Base-by-base conservation (phyloP, 2,329 filamentous ascomycete genomes). In the Rutstroemia sydowiana region DNA sequence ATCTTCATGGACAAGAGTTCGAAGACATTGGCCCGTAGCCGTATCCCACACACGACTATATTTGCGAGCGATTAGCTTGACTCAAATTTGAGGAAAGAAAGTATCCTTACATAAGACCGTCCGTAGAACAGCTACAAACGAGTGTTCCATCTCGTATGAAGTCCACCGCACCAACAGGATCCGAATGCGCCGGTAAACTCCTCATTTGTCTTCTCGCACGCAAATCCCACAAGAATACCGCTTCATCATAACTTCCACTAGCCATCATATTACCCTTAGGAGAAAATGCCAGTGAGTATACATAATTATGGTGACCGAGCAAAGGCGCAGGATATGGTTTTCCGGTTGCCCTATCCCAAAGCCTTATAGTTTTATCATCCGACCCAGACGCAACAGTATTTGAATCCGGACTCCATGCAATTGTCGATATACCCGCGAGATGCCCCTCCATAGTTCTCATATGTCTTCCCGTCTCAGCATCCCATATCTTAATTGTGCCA, bases 261-360 rank as follows among this genome's bases (percentile, higher is more conserved):
- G 91, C 93, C 31, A 98, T 79, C 66, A 97, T 95, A 65, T 98
- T 98, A 21, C 93, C 93, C 68, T 96, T 97, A 1, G 93, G 93
- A n/a, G 88, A 92, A 69, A 97, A 97, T 5, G 91, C 90, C 31
- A 98, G 75, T 46, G 86, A 89, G 70, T 95, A 95, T 30, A 98
- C 85, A 69, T 97, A 97, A 70, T 95, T 97, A 69, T 96, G 90
- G 64, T 98, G 93, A 2, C 93, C 92, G 21, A 87, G 76, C 59
- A 97, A 74, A 5, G 81, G 78, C 30, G 58, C 63, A 30, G 70
- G 71, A 53, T 75, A 76, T 13, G 78, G 77, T 7, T 76, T 71
- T 0, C 78, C 78, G 20, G 81, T 84, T 16, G 82, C 75, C 7
- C 81, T 72, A 64, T 96, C 88, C 93, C 93, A 98, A 1, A 98